These are phyloP conservation scores for Diplodia seriata DNA, from an alignment of 2,329 filamentous ascomycete species.

Conservation along the genomic window DNA sequence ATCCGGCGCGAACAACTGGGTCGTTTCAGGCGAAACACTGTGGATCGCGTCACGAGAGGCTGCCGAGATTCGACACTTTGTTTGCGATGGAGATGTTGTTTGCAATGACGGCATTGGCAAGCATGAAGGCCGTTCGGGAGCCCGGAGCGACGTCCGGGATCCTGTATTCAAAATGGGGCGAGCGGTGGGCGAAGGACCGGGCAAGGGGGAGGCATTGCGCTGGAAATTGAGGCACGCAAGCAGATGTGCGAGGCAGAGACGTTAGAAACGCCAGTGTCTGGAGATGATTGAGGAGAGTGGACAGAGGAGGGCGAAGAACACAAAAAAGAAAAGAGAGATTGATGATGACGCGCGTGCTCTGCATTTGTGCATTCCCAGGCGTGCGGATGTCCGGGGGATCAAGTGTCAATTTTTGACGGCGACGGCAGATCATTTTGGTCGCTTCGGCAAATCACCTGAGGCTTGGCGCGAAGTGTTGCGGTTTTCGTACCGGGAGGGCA, in stretches of 20 bases:
- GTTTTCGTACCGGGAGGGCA: slow-evolving; percentile 3
- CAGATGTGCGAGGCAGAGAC: neutral
- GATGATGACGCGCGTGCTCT: neutral
- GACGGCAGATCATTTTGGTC: neutral
- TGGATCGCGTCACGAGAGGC: neutral
- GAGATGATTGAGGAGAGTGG: neutral
- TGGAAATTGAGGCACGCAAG: slow-evolving; percentile 19
- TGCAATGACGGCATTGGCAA: neutral
- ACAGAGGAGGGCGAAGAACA: neutral
- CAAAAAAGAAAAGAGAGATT: too few species aligned
- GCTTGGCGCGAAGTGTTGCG: neutral
- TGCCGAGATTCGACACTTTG: neutral
- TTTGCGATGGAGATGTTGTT: neutral
- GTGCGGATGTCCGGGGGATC: slow-evolving; percentile 22
- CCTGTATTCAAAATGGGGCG: neutral
- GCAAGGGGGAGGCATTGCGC: neutral
- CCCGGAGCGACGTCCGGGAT: slow-evolving; percentile 6
- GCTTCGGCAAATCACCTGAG: slow-evolving; percentile 21
- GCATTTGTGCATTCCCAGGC: slow-evolving; percentile 6
- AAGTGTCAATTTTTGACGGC: neutral
- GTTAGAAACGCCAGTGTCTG: neutral
- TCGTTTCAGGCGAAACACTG: neutral
- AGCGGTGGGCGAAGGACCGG: neutral
- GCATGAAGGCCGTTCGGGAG: slow-evolving; percentile 9
- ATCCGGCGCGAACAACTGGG: neutral